Conservation (phyloP, 139 green algal species). For the Deuterostichococcus epilithicus region DNA sequence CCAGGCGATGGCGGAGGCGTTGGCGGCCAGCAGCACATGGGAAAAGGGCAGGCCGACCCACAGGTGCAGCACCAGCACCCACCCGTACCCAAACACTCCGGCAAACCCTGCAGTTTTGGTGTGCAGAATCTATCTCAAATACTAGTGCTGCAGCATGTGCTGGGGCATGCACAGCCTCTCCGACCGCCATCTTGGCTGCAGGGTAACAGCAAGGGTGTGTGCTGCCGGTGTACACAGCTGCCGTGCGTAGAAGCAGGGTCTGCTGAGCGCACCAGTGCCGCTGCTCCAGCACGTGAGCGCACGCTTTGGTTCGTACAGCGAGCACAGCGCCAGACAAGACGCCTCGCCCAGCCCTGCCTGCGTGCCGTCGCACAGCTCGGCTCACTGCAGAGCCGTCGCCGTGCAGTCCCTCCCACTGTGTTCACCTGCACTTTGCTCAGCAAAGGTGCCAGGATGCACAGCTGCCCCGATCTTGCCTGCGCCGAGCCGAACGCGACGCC, state of each 20-base stretch:
- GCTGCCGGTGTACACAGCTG: too few relatives aligned
- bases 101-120: slow-evolving; percentile 44
- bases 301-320: slow-evolving; percentile 25
- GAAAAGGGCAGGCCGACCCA: slow-evolving; percentile 29
- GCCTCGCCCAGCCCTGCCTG: slow-evolving; percentile 61
- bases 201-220: too few relatives aligned
- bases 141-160: too few relatives aligned
- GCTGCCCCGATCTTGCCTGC: slow-evolving; percentile 23
- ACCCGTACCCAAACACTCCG: slow-evolving; percentile 58
- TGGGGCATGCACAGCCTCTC: slow-evolving; percentile 18
- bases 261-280: slow-evolving; percentile 36
- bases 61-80: slow-evolving; percentile 43
- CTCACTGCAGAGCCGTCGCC: too few relatives aligned
- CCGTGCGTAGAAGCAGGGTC: too few relatives aligned
- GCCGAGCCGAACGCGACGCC: slow-evolving; percentile 48
- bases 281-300: slow-evolving; percentile 40
- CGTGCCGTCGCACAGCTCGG: too few relatives aligned
- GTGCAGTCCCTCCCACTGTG: too few relatives aligned
- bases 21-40: slow-evolving; percentile 36
- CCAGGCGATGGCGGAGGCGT: slow-evolving; percentile 12
- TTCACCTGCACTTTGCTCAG: too few relatives aligned
- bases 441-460: too few relatives aligned
- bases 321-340: slow-evolving; percentile 44
- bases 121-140: too few relatives aligned
- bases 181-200: slow-evolving; percentile 10